Evolutionary conservation across 2,329 filamentous ascomycete species (phyloP).

Genomic region (Pestalotiopsis sp.): DNA sequence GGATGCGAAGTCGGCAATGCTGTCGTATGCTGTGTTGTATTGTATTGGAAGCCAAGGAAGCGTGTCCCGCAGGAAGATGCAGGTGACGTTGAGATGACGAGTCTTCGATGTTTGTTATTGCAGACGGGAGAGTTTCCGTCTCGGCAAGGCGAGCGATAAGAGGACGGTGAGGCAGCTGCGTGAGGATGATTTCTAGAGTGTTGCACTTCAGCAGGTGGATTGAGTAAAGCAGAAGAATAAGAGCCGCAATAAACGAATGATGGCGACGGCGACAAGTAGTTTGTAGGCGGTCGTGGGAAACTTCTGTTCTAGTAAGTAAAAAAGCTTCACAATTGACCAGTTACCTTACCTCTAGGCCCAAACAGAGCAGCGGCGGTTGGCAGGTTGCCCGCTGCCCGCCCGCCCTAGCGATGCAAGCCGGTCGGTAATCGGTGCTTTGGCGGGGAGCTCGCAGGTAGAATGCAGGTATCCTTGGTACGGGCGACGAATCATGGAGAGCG

Average conservation of each 20-base stretch:
- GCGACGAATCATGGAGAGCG: neutral
- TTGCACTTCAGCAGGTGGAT: no score
- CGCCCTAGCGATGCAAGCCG: neutral
- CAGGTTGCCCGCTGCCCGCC: neutral
- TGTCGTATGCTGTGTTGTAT: neutral
- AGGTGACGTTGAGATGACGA: slow-evolving; percentile 1
- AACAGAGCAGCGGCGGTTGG: neutral
- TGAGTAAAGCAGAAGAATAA: neutral
- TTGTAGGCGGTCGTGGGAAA: neutral
- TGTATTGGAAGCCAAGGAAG: neutral
- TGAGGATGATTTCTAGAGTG: neutral
- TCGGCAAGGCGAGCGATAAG: neutral
- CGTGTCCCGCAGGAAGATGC: neutral
- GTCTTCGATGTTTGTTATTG: neutral
- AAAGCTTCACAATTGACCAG: slow-evolving; percentile 7
- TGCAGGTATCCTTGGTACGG: neutral
- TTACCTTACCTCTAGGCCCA: neutral
- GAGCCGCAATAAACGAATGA: neutral
- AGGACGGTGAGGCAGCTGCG: neutral
- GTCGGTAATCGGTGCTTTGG: neutral
- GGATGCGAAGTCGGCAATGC: neutral
- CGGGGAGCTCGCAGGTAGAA: neutral
- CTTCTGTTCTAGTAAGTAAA: slow-evolving; percentile 3
- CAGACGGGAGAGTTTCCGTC: neutral
- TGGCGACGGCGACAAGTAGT: neutral